A percentile compares a stretch with the other conserved stretches of the same genome.
phyloP scores from a whole-genome alignment of 192 early-diverging fungal genomes.

The Mortierella claussenii region DNA sequence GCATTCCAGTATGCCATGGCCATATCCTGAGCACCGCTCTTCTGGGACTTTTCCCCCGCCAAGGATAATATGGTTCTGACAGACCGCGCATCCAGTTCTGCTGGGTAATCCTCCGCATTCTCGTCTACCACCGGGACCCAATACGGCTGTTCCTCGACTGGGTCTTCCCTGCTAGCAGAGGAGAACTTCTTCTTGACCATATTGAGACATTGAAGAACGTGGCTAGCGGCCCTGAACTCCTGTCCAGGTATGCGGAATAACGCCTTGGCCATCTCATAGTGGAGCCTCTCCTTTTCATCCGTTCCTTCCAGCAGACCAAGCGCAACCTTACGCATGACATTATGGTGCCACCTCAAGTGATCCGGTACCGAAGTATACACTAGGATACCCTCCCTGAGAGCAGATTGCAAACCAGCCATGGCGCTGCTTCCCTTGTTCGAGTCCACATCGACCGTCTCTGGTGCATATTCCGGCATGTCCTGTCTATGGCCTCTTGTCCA shows the following conservation, averaged over 20 bases:
- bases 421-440: slow-evolving; percentile 26
- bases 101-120: not conserved
- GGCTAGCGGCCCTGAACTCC: slow-evolving; percentile 34
- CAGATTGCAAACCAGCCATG: slow-evolving; percentile 44
- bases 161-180: not conserved
- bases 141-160: slow-evolving; percentile 1
- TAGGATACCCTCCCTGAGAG: slow-evolving; percentile 35
- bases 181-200: slow-evolving; percentile 26
- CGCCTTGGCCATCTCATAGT: slow-evolving; percentile 44
- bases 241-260: slow-evolving; percentile 18
- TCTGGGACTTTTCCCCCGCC: slow-evolving; percentile 46
- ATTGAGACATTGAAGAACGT: slow-evolving; percentile 29
- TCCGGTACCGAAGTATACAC: slow-evolving; percentile 35
- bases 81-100: slow-evolving; percentile 9
- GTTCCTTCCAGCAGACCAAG: slow-evolving; percentile 30
- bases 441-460: not conserved
- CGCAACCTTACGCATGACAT: slow-evolving; percentile 40
- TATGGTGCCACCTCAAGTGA: slow-evolving; percentile 32
- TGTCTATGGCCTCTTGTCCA: slow-evolving; percentile 2
- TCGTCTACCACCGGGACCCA: slow-evolving; percentile 34
- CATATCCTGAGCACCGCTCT: slow-evolving; percentile 47
- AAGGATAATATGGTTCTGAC: slow-evolving; percentile 23
- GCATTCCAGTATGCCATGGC: slow-evolving; percentile 40
- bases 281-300: slow-evolving; percentile 36
- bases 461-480: not conserved